Percentiles rank a stretch among this genome's conserved stretches.
phyloP scores from a whole-genome alignment of 2,329 filamentous ascomycete species.

The Coleophoma crateriformis region DNA sequence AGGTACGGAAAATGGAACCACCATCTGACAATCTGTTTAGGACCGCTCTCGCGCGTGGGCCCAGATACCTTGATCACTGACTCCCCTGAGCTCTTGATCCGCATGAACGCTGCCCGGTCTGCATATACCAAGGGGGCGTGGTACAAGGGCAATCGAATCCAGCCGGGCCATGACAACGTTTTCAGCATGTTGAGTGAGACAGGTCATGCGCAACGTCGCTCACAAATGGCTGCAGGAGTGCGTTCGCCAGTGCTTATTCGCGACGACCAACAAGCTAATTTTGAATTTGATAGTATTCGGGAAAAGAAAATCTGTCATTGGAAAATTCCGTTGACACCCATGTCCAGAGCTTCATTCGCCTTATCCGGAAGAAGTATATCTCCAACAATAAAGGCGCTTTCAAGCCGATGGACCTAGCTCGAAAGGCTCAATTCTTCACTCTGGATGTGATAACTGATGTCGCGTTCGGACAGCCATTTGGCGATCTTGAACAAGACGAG shows the following conservation, averaged over 20 bases:
- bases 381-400: slow-evolving; percentile 26
- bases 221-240: slow-evolving; percentile 3
- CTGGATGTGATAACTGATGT: slow-evolving; percentile 47
- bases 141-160: slow-evolving; percentile 5
- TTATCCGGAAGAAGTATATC: slow-evolving; percentile 42
- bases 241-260: neutral
- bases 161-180: slow-evolving; percentile 2
- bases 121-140: slow-evolving; percentile 14
- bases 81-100: slow-evolving; percentile 12
- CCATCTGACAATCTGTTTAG: slow-evolving; percentile 1
- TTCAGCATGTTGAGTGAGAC: slow-evolving; percentile 3
- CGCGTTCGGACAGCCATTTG: slow-evolving; percentile 44
- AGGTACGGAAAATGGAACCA: neutral
- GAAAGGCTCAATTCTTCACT: slow-evolving; percentile 45
- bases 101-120: slow-evolving; percentile 16
- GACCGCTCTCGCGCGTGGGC: slow-evolving; percentile 16
- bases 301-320: slow-evolving; percentile 39
- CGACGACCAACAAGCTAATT: neutral
- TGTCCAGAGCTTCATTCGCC: slow-evolving; percentile 33
- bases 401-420: slow-evolving; percentile 39
- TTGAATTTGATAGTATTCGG: slow-evolving; percentile 35
- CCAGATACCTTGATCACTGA: slow-evolving; percentile 19
- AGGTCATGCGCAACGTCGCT: neutral
- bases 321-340: slow-evolving; percentile 34
- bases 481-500: slow-evolving; percentile 41